A percentile compares a stretch with the other conserved stretches of the same genome.
phyloP scores from a whole-genome alignment of 768 basidiomycete species.

The Xerocomus spinulosus region DNA sequence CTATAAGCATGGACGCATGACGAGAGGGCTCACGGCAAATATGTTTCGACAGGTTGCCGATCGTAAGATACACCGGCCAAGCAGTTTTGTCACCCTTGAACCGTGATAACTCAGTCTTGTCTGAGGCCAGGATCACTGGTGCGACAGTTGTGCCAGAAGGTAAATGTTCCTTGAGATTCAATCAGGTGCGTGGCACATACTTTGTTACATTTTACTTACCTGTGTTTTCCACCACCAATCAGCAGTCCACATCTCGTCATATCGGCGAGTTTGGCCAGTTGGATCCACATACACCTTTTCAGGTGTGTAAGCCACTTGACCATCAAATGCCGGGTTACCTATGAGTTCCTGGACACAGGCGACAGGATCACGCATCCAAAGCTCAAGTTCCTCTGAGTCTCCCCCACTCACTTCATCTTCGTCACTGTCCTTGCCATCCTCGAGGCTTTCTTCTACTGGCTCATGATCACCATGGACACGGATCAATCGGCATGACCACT shows the following conservation, averaged over 20 bases:
- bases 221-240: constrained; percentile 12
- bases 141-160: neutral
- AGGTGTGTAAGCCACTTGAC: neutral
- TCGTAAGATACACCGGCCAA: constrained; percentile 5
- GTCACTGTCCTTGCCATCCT: too few relatives aligned
- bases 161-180: neutral
- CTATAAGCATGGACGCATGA: neutral
- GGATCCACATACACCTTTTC: neutral
- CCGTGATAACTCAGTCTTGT: neutral
- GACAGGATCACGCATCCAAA: constrained; percentile 32
- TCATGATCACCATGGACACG: neutral
- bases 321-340: constrained; percentile 16
- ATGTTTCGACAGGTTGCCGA: neutral
- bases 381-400: constrained; percentile 18
- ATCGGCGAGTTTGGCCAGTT: neutral
- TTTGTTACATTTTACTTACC: neutral
- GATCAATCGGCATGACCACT: neutral
- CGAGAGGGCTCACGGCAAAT: neutral
- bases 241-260: constrained; percentile 9
- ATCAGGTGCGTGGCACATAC: neutral
- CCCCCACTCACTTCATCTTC: too few relatives aligned
- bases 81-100: constrained; percentile 2
- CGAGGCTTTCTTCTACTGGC: too few relatives aligned
- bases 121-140: neutral
- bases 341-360: constrained; percentile 30